phyloP scores from a whole-genome alignment of 306 rosid species.

The Cicer arietinum region DNA sequence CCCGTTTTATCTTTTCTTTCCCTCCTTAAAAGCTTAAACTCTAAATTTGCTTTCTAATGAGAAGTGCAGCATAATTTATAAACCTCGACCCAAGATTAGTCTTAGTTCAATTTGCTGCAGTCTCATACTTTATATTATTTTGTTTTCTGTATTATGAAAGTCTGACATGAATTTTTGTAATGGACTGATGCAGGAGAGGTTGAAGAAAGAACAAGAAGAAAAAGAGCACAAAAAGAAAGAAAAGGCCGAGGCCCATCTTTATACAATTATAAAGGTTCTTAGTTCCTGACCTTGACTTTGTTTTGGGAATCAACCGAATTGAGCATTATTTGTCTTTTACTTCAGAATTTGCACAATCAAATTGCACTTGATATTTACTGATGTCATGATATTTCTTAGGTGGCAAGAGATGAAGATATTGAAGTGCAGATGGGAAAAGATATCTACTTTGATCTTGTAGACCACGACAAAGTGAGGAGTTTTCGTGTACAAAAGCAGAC shows the following conservation, averaged over 20 bases:
- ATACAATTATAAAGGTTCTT: conserved; percentile 78
- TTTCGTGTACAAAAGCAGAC: conserved; percentile 79
- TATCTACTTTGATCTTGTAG: conserved; percentile 86
- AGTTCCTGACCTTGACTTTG: conserved; percentile 31
- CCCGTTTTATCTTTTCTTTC: neutral
- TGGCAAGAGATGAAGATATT: conserved; percentile 75
- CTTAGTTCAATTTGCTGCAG: neutral
- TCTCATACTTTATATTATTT: neutral
- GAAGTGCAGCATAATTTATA: neutral
- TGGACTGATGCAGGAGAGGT: conserved; percentile 64
- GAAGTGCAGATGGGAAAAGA: conserved; percentile 76
- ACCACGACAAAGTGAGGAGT: conserved; percentile 84
- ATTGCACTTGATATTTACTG: conserved; percentile 34
- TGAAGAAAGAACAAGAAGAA: conserved; percentile 89
- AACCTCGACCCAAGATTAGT: neutral
- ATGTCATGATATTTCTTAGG: conserved; percentile 51
- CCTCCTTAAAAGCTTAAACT: neutral
- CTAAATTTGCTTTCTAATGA: conserved; percentile 19
- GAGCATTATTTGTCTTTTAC: conserved; percentile 25
- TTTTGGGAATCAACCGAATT: conserved; percentile 34
- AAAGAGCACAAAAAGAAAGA: conserved; percentile 83
- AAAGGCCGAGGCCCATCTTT: conserved; percentile 83
- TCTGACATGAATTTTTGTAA: conserved; percentile 23
- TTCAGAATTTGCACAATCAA: conserved; percentile 4
- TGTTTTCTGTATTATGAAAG: conserved; percentile 12